phyloP scores from a whole-genome alignment of 306 rosid species.

The Cicer pinnatifidum region DNA sequence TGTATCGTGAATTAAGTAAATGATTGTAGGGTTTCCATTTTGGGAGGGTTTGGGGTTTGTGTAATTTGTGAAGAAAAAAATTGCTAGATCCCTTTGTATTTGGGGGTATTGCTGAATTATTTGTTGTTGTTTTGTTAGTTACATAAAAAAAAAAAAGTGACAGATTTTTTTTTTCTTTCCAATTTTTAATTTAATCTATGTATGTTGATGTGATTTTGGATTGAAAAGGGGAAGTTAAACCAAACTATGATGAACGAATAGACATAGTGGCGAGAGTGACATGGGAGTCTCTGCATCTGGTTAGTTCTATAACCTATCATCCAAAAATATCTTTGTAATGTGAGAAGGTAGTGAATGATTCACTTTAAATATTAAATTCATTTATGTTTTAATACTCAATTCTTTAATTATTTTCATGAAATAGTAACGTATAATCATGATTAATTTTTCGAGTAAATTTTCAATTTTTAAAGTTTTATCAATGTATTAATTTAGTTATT shows the following conservation, averaged over 20 bases:
- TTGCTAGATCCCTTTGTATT: constrained; percentile 22
- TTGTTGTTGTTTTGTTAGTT: not conserved
- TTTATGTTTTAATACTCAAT: no score
- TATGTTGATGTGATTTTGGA: not conserved
- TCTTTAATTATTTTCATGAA: no score
- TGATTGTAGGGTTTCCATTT: constrained; percentile 12
- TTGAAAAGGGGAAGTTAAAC: not conserved
- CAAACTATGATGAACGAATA: not conserved
- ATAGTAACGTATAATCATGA: no score
- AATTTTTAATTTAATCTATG: not conserved
- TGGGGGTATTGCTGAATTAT: not conserved
- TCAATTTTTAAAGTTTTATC: no score
- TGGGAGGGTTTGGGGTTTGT: constrained; percentile 14
- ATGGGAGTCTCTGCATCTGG: not conserved
- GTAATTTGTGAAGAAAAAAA: constrained; percentile 39
- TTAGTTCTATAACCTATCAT: not conserved
- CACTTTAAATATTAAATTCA: not conserved
- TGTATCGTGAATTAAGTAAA: constrained; percentile 20
- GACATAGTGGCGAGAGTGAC: not conserved
- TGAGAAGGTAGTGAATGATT: not conserved
- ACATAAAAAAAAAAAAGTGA: not conserved
- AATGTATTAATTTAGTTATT: no score
- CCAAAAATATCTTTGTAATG: not conserved
- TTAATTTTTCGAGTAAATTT: no score
- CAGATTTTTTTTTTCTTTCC: not conserved